phyloP scores from a whole-genome alignment of 2,329 filamentous ascomycete genomes.

The Hypocrella siamensis region DNA sequence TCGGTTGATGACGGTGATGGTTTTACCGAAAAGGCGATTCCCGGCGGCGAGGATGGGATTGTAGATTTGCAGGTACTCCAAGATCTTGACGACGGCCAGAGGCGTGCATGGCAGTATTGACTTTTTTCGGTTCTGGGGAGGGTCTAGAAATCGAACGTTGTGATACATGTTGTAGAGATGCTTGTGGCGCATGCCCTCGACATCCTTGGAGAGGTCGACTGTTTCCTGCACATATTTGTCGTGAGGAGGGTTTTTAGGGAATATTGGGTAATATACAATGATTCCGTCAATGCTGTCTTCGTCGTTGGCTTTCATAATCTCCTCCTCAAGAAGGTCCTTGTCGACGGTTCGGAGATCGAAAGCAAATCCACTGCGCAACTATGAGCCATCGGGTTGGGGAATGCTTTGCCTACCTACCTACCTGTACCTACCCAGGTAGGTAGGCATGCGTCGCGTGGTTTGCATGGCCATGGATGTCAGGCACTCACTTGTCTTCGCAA shows the following conservation, averaged over 20 bases:
- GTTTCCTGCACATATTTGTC: constrained; percentile 95
- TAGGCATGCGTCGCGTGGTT: background rate
- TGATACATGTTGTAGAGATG: constrained; percentile 99
- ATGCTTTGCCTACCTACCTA: too few relatives aligned
- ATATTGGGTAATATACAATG: constrained; percentile 98
- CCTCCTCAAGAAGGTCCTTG: constrained; percentile 81
- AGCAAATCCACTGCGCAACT: constrained; percentile 55
- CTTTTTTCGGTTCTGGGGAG: constrained; percentile 62
- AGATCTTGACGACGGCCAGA: constrained; percentile 88
- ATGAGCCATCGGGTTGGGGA: too few relatives aligned
- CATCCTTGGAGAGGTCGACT: constrained; percentile 78
- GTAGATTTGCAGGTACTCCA: constrained; percentile 92
- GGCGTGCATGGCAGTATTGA: constrained; percentile 92
- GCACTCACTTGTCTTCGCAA: constrained; percentile 78
- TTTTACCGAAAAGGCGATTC: constrained; percentile 84
- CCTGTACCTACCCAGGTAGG: too few relatives aligned
- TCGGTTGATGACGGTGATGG: constrained; percentile 90
- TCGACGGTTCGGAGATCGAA: constrained; percentile 75
- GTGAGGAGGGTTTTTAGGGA: constrained; percentile 61
- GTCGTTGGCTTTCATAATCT: constrained; percentile 69
- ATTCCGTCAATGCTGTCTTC: constrained; percentile 70
- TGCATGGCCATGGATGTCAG: background rate
- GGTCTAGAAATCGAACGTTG: constrained; percentile 88
- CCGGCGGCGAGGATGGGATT: constrained; percentile 87
- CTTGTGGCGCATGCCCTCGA: constrained; percentile 84